Evolutionary conservation across 2,329 filamentous ascomycete genomes (phyloP).

Genomic region (Colletotrichum sp.): DNA sequence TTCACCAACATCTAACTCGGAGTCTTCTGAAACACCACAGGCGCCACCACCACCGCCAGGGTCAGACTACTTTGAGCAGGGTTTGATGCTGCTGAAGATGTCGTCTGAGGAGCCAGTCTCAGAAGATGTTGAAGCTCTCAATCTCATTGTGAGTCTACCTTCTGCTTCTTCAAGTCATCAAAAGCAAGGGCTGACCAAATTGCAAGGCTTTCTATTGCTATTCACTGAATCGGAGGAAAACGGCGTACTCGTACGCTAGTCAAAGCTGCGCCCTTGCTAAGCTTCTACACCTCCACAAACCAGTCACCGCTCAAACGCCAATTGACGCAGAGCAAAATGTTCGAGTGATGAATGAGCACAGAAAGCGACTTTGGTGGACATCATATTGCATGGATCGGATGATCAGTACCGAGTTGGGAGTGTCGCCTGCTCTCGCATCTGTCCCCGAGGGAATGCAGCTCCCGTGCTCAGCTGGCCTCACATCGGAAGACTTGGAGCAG

Average conservation of each 20-base stretch:
- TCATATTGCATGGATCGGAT: slow-evolving; percentile 20
- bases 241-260: slow-evolving; percentile 18
- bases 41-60: slow-evolving; percentile 11
- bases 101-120: slow-evolving; percentile 12
- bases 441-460: neutral
- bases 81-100: slow-evolving; percentile 12
- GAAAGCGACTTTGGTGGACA: slow-evolving; percentile 19
- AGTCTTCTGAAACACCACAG: neutral
- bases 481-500: neutral
- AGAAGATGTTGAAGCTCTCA: slow-evolving; percentile 13
- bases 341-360: slow-evolving; percentile 6
- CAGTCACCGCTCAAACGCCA: neutral
- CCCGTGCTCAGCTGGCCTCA: neutral
- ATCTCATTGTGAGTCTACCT: neutral
- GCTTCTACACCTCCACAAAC: slow-evolving; percentile 8
- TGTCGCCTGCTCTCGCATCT: neutral
- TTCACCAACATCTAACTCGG: neutral
- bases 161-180: neutral
- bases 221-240: slow-evolving; percentile 18
- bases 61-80: slow-evolving; percentile 20
- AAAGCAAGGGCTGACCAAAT: fast-evolving
- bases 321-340: neutral
- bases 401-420: slow-evolving; percentile 13
- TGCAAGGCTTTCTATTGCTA: slow-evolving; percentile 21
- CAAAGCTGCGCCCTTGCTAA: slow-evolving; percentile 16